These are phyloP conservation scores for Protomyces macrosporus DNA, from an alignment of 1,139 yeast species.

Conservation along the genomic window DNA sequence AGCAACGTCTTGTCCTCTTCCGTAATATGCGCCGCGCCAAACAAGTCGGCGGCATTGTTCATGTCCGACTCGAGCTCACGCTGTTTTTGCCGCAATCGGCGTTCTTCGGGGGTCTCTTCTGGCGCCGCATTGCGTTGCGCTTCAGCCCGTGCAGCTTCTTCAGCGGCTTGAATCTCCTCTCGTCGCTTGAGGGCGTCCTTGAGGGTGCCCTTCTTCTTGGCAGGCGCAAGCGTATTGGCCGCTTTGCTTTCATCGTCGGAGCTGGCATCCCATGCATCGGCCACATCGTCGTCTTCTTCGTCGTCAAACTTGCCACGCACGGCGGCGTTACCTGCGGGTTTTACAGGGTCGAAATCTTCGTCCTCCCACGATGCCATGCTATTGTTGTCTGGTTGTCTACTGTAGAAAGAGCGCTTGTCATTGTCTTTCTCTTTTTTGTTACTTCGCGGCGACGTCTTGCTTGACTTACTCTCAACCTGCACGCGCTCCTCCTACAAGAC, in stretches of 20 bases:
- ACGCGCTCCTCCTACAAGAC: no score
- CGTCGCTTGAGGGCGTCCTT: slow-evolving; percentile 40
- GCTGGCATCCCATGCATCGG: slow-evolving; percentile 79
- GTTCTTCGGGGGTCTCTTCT: slow-evolving; percentile 36
- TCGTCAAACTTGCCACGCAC: slow-evolving; percentile 78
- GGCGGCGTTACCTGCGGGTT: slow-evolving; percentile 35
- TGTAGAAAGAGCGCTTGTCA: no score
- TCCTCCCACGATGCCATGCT: slow-evolving; percentile 25
- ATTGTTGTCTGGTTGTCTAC: not conserved
- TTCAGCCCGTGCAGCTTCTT: slow-evolving; percentile 40
- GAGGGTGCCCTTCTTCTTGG: slow-evolving; percentile 39
- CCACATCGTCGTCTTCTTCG: slow-evolving; percentile 66
- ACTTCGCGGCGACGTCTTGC: no score
- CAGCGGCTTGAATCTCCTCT: slow-evolving; percentile 45
- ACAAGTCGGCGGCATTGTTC: slow-evolving; percentile 86
- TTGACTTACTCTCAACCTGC: no score
- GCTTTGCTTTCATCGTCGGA: slow-evolving; percentile 55
- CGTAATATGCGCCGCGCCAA: slow-evolving; percentile 45
- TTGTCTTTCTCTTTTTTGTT: no score
- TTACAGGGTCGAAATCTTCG: slow-evolving; percentile 11
- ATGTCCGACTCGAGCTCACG: slow-evolving; percentile 82
- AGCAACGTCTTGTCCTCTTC: slow-evolving; percentile 15
- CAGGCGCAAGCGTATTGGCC: slow-evolving; percentile 38
- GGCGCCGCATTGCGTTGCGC: slow-evolving; percentile 64
- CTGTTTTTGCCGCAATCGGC: slow-evolving; percentile 63